Evolutionary conservation across 2,329 filamentous ascomycete species (phyloP).

Genomic region (Botrytis fragariae): DNA sequence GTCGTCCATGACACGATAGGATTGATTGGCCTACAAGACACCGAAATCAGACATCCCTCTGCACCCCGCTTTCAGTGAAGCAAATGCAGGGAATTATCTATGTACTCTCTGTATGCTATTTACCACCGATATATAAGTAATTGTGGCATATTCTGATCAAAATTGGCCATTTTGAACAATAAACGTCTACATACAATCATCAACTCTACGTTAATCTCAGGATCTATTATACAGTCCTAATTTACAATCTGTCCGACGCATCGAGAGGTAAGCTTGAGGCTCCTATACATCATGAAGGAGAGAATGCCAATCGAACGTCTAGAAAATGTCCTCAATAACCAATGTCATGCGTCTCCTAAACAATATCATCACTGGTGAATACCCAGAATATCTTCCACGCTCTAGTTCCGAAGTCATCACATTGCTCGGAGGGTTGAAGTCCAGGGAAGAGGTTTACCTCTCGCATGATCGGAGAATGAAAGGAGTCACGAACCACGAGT

Average conservation of each 20-base stretch:
- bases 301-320: background rate
- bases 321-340: background rate
- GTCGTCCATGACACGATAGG: background rate
- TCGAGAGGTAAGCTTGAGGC: background rate
- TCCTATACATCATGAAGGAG: background rate
- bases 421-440: background rate
- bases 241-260: background rate
- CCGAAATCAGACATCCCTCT: background rate
- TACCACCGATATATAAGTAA: background rate
- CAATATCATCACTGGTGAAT: background rate
- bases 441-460: background rate
- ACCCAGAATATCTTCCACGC: slow-evolving; percentile 5
- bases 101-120: background rate
- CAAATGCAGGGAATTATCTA: background rate
- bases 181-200: background rate
- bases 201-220: background rate
- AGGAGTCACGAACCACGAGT: background rate
- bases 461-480: background rate
- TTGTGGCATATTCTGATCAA: background rate
- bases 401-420: background rate
- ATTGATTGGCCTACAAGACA: background rate
- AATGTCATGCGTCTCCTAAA: background rate
- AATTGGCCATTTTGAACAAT: background rate
- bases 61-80: background rate
- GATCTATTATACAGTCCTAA: background rate